Base-by-base conservation (phyloP, 2,329 filamentous ascomycete genomes). In the Xylaria sp. region DNA sequence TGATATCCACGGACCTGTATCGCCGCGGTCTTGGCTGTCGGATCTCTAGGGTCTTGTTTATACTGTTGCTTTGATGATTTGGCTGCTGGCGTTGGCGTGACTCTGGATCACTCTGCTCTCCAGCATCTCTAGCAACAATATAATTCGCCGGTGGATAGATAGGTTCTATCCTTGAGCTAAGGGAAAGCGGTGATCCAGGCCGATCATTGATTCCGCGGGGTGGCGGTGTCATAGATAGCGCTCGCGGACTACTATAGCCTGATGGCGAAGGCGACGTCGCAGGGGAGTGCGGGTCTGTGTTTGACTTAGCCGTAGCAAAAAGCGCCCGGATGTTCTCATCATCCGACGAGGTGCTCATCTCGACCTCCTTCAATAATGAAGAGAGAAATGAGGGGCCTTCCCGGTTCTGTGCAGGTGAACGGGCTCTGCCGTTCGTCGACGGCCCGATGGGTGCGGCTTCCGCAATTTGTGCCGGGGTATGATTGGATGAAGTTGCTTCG, bases 341-440 rank as follows among this genome's bases (percentile, higher is more conserved):
- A 56, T 89, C 86, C 0, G 84, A 84, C 2, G 80, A 76, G 57
- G 83, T 75, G 75, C 82, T 83, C 75, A 83, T 85, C 64, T 96
- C 93, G 1, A 98, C 92, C 75, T 98, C 94, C 73, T 91, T 92
- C 51, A 98, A 79, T 6, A 98, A 80, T 0, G 92, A 94, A 23
- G 92, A 91, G 7, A 98, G 82, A 72, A 98, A 94, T 5, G 91
- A 93, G 7, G 92, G 91, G 27, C 81, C 83, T 38, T 79, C 74
- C 55, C 68, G 67, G 70, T 63, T 72, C 74, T 68, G 70, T 71
- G 65, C 69, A 71, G 69, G 67, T 68, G 72, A 58, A 61, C 40
- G 61, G 21, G 60, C 51, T 38, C 38, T 21, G 57, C 58, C 35
- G 61, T 53, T 55, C 27, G 58, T 51, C 31, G 55, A 49, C 19